These are phyloP conservation scores for Poa annua DNA, from an alignment of 176 grass and related monocot genomes.

Conservation along the genomic window DNA sequence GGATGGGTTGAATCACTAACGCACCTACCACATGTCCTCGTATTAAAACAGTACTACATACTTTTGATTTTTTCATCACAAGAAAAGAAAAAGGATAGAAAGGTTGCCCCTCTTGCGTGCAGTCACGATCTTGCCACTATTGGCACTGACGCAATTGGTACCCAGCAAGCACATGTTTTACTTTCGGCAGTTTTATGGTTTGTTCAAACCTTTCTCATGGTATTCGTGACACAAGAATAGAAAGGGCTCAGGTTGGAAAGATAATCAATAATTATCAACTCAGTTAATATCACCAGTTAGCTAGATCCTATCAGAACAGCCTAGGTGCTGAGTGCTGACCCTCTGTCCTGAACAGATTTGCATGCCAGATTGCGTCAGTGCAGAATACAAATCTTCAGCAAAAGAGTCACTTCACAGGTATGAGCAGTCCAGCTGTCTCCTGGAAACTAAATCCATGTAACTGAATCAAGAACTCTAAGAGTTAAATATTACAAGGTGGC, in stretches of 20 bases:
- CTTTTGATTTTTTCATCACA: slow-evolving; percentile 33
- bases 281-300: not conserved
- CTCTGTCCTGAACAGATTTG: slow-evolving; percentile 26
- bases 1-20: slow-evolving; percentile 33
- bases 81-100: slow-evolving; percentile 24
- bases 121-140: slow-evolving; percentile 34
- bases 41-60: not conserved
- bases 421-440: not conserved
- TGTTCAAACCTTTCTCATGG: slow-evolving; percentile 34
- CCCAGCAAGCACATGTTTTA: slow-evolving; percentile 46
- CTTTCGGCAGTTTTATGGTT: slow-evolving; percentile 29
- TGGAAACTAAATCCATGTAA: slow-evolving; percentile 19
- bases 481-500: slow-evolving; percentile 32
- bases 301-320: slow-evolving; percentile 9
- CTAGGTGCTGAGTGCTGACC: slow-evolving; percentile 38
- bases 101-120: slow-evolving; percentile 16
- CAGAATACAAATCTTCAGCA: slow-evolving; percentile 18
- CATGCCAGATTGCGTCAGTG: slow-evolving; percentile 8
- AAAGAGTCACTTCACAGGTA: slow-evolving; percentile 21
- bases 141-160: slow-evolving; percentile 28
- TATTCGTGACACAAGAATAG: not conserved
- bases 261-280: not conserved
- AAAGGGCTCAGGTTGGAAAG: slow-evolving; percentile 19
- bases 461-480: slow-evolving; percentile 20
- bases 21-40: slow-evolving; percentile 22